Evolutionary conservation across 169 alveolate genomes (phyloP), one percentile per base, ranked within the genome.

Genomic region (Plasmodium reichenowi): DNA sequence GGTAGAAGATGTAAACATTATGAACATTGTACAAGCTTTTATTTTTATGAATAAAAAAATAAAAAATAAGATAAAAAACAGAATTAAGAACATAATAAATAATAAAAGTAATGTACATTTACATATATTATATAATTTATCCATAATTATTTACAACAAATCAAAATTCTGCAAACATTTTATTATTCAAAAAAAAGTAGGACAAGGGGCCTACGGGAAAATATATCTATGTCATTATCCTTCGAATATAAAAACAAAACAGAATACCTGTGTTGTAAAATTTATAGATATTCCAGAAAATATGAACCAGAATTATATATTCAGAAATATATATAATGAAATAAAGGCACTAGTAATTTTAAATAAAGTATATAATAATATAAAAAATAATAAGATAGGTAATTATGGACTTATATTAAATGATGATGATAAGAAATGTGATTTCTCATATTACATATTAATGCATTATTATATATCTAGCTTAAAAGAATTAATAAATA

Each of bases 281-380:
- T 45, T 83, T 47, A 83, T 83, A 83, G 45, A 68, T 50, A 47
- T 83, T 58, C 15, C 52, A 20, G 70, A 83, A 15, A 48, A 83
- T 29, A 38, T 70, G 15, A 83, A 83, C 9, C 85, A 68, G 60
- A 83, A 83, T 83, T 83, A 83, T 50, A 24, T 72, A 29, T 83
- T 83, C 68, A 67, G 59, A 83, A 67, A 83, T 15, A 68, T 83
- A 4, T 83, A 45, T 72, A 72, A 83, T 83, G 91, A 83, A 83
- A 43, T 83, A 68, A 83, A 70, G 45, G 67, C 66, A 50, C 72
- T 83, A n/a, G 38, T 26, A 2, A 26, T 26, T 26, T 48, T 70
- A n/a, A 68, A 24, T 22, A 68, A 68, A 58, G 74, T 68, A 83
- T 60, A 56, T 50, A 26, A 17, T 29, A 70, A 70, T 68, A 72